Conservation (phyloP, 345 rosid species). For the Garcia nutans region DNA sequence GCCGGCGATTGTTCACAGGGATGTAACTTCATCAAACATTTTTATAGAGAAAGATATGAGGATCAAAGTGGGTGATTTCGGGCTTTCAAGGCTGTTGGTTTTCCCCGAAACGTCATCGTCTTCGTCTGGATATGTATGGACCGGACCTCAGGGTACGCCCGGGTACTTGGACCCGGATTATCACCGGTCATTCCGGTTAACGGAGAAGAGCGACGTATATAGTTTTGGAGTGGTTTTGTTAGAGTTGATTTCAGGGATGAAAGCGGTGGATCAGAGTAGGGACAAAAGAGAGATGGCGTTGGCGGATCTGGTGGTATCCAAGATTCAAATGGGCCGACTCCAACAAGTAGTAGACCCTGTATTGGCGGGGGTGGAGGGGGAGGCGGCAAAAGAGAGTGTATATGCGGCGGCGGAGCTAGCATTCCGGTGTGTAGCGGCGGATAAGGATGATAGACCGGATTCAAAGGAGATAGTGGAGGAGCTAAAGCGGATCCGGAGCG, state of each 20-base stretch:
- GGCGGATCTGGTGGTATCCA: slow-evolving; percentile 77
- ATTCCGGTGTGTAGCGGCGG: slow-evolving; percentile 83
- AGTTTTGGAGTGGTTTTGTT: slow-evolving; percentile 82
- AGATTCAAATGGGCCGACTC: slow-evolving; percentile 73
- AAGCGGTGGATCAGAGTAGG: slow-evolving; percentile 80
- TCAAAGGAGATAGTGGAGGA: slow-evolving; percentile 73
- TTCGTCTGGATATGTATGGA: slow-evolving; percentile 63
- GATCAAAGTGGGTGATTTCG: slow-evolving; percentile 84
- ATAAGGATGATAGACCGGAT: slow-evolving; percentile 89
- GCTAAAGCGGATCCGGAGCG: slow-evolving; percentile 56
- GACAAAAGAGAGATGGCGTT: slow-evolving; percentile 78
- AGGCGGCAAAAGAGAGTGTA: slow-evolving; percentile 40
- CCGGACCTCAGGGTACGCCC: slow-evolving; percentile 96
- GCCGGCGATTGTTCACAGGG: slow-evolving; percentile 82
- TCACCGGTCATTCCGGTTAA: slow-evolving; percentile 80
- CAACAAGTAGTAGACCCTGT: slow-evolving; percentile 67
- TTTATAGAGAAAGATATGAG: slow-evolving; percentile 84
- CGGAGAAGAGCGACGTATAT: slow-evolving; percentile 90
- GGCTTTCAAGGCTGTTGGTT: slow-evolving; percentile 70
- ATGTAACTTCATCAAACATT: slow-evolving; percentile 76
- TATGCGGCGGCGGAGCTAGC: slow-evolving; percentile 87
- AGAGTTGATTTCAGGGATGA: slow-evolving; percentile 80
- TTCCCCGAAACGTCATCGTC: slow-evolving; percentile 46
- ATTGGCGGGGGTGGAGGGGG: slow-evolving; percentile 35
- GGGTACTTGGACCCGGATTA: slow-evolving; percentile 93